These are phyloP conservation scores for Floccularia luteovirens DNA, from an alignment of 768 basidiomycete species.

Conservation along the genomic window DNA sequence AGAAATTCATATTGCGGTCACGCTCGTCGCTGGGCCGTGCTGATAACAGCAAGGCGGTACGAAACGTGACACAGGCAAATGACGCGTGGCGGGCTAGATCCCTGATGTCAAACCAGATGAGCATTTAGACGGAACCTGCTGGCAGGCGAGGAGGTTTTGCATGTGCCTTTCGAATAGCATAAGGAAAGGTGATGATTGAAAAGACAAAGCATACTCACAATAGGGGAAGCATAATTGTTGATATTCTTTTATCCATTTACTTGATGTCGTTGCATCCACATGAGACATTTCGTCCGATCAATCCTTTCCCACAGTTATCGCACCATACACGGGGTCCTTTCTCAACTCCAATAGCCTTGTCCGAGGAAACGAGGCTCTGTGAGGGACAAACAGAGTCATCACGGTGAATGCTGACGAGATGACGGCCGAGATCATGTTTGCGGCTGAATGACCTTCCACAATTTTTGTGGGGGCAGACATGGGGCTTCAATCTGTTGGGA, in stretches of 20 bases:
- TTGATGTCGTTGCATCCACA: constrained; percentile 65
- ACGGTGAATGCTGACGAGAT: constrained; percentile 80
- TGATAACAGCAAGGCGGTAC: constrained; percentile 46
- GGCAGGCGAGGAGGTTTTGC: constrained; percentile 14
- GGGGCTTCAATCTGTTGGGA: constrained; percentile 84
- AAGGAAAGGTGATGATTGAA: constrained; percentile 5
- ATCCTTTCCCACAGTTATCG: constrained; percentile 65
- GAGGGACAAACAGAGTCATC: constrained; percentile 47
- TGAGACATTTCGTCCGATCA: constrained; percentile 41
- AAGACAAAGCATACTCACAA: constrained; percentile 20
- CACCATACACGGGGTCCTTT: constrained; percentile 63
- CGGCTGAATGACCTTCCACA: constrained; percentile 91
- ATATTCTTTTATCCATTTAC: constrained; percentile 23
- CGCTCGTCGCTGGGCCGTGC: constrained; percentile 60
- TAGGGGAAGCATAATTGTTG: constrained; percentile 11
- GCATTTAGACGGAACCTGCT: constrained; percentile 9
- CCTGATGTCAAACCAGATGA: neutral
- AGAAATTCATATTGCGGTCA: constrained; percentile 48
- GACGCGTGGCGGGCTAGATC: constrained; percentile 30
- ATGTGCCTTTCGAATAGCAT: constrained; percentile 13
- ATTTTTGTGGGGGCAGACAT: constrained; percentile 76
- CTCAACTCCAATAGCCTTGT: constrained; percentile 61
- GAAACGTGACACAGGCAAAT: constrained; percentile 56
- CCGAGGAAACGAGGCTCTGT: constrained; percentile 27
- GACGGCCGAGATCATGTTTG: constrained; percentile 90